phyloP scores from a whole-genome alignment of 2,329 filamentous ascomycete species.

The Camillea tinctor region DNA sequence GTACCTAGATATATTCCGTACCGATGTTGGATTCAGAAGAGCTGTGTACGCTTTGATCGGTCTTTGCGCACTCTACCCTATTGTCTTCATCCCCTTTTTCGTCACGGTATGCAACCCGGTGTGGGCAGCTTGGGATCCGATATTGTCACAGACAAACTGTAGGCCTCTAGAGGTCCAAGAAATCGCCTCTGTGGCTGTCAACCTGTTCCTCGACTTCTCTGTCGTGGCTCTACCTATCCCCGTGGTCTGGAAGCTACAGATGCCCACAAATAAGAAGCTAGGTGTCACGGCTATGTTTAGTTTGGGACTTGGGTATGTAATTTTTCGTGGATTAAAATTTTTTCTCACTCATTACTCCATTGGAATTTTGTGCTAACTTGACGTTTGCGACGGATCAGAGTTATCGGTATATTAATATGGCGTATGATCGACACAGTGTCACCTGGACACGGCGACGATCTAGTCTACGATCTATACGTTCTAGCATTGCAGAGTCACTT shows the following conservation, averaged over 20 bases:
- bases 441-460: not conserved
- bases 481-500: not conserved
- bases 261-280: slow-evolving; percentile 6
- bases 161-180: not conserved
- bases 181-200: slow-evolving; percentile 2
- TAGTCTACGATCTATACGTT: not conserved
- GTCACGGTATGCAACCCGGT: slow-evolving; percentile 5
- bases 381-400: not conserved
- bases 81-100: slow-evolving; percentile 5
- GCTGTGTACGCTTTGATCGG: slow-evolving; percentile 3
- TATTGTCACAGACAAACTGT: slow-evolving; percentile 5
- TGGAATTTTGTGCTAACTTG: too few species aligned
- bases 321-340: not conserved
- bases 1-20: slow-evolving; percentile 8
- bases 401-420: slow-evolving; percentile 5
- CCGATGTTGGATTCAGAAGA: not conserved
- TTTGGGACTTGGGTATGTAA: slow-evolving; percentile 5
- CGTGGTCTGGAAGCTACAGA: slow-evolving; percentile 7
- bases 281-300: slow-evolving; percentile 5
- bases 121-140: slow-evolving; percentile 8
- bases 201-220: slow-evolving; percentile 1
- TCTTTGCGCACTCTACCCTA: not conserved
- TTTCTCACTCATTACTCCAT: not conserved
- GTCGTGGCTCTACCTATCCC: slow-evolving; percentile 5
- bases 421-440: not conserved